A percentile compares a stretch with the other conserved stretches of the same genome.
Evolutionary conservation across 495 filamentous ascomycete species (phyloP).

Genomic region (Xylaria castorea): DNA sequence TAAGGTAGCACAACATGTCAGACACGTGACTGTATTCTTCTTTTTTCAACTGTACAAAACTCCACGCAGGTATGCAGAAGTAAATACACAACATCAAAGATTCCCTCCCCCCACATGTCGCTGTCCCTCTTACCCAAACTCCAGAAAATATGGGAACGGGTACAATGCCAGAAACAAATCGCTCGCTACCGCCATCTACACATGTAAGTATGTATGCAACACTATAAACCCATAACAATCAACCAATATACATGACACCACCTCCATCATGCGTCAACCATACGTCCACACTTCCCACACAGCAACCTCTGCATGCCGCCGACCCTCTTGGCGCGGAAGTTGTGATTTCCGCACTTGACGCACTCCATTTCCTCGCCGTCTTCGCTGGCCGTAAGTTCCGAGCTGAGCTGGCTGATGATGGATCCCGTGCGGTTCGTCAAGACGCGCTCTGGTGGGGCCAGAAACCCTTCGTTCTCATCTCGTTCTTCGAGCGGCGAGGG

Average conservation of each 20-base stretch:
- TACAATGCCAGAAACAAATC: neutral
- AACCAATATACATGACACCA: neutral
- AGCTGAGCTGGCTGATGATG: conserved; percentile 41
- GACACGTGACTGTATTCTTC: too few relatives aligned
- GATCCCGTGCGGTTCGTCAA: conserved; percentile 33
- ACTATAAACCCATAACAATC: neutral
- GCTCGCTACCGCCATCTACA: neutral
- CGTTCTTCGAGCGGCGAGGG: conserved; percentile 28
- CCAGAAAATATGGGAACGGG: neutral
- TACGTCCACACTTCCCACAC: conserved; percentile 38
- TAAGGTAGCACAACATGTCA: too few relatives aligned
- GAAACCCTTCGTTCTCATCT: conserved; percentile 24
- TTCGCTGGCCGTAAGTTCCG: conserved; percentile 42
- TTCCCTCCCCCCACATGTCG: neutral
- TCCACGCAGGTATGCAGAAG: neutral
- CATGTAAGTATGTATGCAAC: neutral
- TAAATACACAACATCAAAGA: neutral
- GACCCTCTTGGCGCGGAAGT: conserved; percentile 45
- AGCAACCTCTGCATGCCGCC: conserved; percentile 39
- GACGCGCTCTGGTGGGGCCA: conserved; percentile 22
- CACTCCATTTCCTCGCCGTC: conserved; percentile 45
- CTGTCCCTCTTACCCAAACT: neutral
- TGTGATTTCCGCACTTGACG: conserved; percentile 41
- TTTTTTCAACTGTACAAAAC: too few relatives aligned
- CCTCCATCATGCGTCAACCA: conserved; percentile 25